Conservation (phyloP, 805 yeast species). For the Yarrowia alimentaria region DNA sequence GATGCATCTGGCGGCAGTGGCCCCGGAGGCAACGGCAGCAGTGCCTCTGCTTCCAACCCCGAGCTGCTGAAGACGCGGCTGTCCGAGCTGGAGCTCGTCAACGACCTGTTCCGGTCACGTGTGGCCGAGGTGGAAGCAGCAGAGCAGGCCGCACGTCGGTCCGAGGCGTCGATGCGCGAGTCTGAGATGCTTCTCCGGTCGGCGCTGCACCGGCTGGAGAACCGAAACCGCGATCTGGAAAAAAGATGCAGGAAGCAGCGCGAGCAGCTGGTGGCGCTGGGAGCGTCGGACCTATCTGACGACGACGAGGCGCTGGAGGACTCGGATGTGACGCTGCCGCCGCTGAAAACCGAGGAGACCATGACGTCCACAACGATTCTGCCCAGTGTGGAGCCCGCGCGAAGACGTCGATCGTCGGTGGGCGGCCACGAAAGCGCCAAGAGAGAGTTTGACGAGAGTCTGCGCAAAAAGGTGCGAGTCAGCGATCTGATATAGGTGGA, state of each 20-base stretch:
- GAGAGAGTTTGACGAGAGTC: conserved; percentile 24
- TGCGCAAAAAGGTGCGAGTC: conserved; percentile 25
- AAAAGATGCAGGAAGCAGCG: conserved; percentile 16
- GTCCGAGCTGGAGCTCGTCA: conserved; percentile 84
- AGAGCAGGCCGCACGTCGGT: conserved; percentile 40
- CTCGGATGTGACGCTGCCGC: conserved; percentile 16
- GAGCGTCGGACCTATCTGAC: conserved; percentile 9
- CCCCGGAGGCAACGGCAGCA: neutral
- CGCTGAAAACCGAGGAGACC: neutral
- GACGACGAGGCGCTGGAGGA: conserved; percentile 21
- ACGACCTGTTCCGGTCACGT: conserved; percentile 80
- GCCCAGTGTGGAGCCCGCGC: conserved; percentile 6
- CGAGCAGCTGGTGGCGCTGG: conserved; percentile 19
- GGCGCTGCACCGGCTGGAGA: conserved; percentile 29
- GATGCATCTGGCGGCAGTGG: neutral
- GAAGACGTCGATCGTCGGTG: conserved; percentile 17
- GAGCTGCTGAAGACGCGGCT: conserved; percentile 67
- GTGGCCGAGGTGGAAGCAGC: conserved; percentile 71
- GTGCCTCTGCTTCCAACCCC: conserved; percentile 35
- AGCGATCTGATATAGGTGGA: conserved; percentile 20
- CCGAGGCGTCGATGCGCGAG: conserved; percentile 38
- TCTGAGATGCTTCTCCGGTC: conserved; percentile 29
- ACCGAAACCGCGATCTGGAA: conserved; percentile 13
- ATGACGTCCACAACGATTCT: conserved; percentile 26
- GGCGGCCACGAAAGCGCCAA: conserved; percentile 23